Base-by-base conservation (phyloP, 2,329 filamentous ascomycete species). In the Fusarium sp. region DNA sequence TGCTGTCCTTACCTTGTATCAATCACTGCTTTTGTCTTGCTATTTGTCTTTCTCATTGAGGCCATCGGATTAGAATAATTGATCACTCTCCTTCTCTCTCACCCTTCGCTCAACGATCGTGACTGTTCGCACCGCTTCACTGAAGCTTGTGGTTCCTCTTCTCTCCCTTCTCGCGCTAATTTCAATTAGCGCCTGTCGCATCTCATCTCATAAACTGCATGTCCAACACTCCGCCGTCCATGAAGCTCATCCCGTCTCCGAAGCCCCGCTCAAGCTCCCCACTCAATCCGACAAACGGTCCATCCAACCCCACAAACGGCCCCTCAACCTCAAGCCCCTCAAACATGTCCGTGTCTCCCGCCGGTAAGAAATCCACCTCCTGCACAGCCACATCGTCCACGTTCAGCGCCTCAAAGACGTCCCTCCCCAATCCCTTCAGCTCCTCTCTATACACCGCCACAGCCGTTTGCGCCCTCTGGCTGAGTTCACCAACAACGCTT, bases 401-500 rank as follows among this genome's bases (percentile, higher is more conserved):
- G 17, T 63, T 47, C 22, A 77, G 39, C 3, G 30, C 11, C 6
- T 62, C 72, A 30, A 73, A 68, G 4, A 68, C 44, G 4, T 73
- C 69, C 3, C 47, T 68, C 2, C 52, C 59, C 13, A 26, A 7
- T 3, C 44, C 24, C 12, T 47, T 45, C 3, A 74, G 39, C 24
- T 65, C 62, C 2, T 51, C 42, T 36, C 63, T 44, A 12, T 78
- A 55, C 1, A 30, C 52, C 11, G 62, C 64, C 7, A 78, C 64
- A 5, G 76, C 75, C 5, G 50, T 50, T 6, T 70, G 68, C 3
- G 76, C 76, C 18, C 72, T 71, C n/a, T 74, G 57, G 20, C 68
- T 76, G 8, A 78, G 60, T 26, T 78, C 76, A 3, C 67, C 70
- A 2, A 78, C 52, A 0, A 78, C 66, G 1, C 42, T 39, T 4